Conservation (phyloP, 1,139 yeast species). For the Candida pseudoviswanathii region DNA sequence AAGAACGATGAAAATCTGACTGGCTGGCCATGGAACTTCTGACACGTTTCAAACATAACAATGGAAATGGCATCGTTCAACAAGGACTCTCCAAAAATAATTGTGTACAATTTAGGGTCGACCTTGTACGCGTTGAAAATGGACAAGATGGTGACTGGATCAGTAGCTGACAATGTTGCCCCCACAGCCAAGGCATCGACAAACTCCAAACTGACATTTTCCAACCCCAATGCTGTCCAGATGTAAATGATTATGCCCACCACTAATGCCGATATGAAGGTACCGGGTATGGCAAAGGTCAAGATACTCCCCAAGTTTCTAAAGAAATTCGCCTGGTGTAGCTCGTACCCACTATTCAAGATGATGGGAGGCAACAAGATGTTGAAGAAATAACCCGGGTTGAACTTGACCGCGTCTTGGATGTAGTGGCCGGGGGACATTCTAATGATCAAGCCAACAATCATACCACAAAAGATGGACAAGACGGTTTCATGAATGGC, state of each 20-base stretch:
- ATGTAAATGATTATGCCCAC: slow-evolving; percentile 81
- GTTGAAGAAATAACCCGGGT: slow-evolving; percentile 92
- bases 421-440: slow-evolving; percentile 94
- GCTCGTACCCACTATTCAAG: slow-evolving; percentile 91
- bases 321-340: slow-evolving; percentile 94
- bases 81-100: slow-evolving; percentile 94
- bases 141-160: slow-evolving; percentile 95
- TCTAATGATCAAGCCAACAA: slow-evolving; percentile 88
- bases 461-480: slow-evolving; percentile 95
- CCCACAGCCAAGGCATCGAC: slow-evolving; percentile 97
- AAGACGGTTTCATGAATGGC: slow-evolving; percentile 96
- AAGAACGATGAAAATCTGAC: slow-evolving; percentile 78
- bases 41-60: slow-evolving; percentile 99
- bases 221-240: slow-evolving; percentile 92
- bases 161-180: slow-evolving; percentile 96
- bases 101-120: slow-evolving; percentile 94
- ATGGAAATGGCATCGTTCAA: slow-evolving; percentile 97
- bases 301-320: slow-evolving; percentile 88
- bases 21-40: slow-evolving; percentile 85
- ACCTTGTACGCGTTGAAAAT: slow-evolving; percentile 97
- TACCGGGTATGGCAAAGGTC: slow-evolving; percentile 96
- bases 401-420: slow-evolving; percentile 95
- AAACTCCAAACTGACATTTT: slow-evolving; percentile 83
- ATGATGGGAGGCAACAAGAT: slow-evolving; percentile 94
- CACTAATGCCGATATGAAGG: slow-evolving; percentile 88